Conservation (phyloP, 2,329 filamentous ascomycete genomes). For the Myriosclerotinia curreyana region DNA sequence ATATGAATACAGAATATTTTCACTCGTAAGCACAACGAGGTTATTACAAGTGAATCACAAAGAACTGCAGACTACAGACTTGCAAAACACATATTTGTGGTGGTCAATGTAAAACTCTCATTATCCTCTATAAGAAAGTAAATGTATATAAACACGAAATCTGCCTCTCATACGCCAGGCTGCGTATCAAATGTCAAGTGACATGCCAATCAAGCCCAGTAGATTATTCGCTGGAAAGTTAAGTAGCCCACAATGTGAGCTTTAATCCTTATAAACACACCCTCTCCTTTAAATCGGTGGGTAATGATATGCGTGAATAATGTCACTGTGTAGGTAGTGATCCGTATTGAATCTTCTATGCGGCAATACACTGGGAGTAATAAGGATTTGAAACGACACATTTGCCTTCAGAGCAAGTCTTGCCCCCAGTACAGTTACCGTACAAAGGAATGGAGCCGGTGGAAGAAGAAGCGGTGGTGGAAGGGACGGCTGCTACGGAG, state of each 20-base stretch:
- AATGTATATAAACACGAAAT: constrained; percentile 5
- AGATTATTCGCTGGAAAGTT: not conserved
- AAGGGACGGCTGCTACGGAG: not conserved
- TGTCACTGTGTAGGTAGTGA: not conserved
- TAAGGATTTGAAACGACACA: not conserved
- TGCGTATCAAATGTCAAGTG: not conserved
- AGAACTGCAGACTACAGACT: no score
- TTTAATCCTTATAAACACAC: not conserved
- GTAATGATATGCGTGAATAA: not conserved
- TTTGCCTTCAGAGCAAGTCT: not conserved
- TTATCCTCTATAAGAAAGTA: not conserved
- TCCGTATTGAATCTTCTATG: not conserved
- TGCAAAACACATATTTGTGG: not conserved
- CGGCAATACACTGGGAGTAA: constrained; percentile 1
- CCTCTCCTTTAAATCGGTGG: not conserved
- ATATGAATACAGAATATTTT: no score
- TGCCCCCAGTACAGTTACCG: not conserved
- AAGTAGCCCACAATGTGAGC: not conserved
- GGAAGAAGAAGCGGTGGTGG: not conserved
- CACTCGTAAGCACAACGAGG: no score
- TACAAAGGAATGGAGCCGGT: not conserved
- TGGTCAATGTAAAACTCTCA: not conserved
- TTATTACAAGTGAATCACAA: no score
- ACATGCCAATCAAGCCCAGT: not conserved
- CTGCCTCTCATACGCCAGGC: not conserved